Conservation (phyloP, 345 rosid genomes). For the Reutealis trisperma region DNA sequence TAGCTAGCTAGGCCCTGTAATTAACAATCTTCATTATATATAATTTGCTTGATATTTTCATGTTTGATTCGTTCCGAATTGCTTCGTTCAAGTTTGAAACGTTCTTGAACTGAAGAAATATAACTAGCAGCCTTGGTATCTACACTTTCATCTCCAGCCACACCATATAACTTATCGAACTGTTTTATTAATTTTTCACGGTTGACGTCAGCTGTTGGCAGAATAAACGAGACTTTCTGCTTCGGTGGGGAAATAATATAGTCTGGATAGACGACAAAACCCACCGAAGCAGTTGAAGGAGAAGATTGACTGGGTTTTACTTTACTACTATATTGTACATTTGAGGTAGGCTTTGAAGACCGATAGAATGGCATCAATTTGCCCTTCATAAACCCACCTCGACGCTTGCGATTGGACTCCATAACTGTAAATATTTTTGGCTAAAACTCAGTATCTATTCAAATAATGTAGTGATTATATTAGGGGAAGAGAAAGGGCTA, state of each 20-base stretch:
- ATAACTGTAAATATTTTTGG: neutral
- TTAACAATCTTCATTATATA: no score
- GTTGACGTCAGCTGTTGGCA: conserved; percentile 23
- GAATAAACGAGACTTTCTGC: conserved; percentile 42
- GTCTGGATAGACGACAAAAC: conserved; percentile 33
- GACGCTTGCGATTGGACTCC: conserved; percentile 50
- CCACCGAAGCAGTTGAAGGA: conserved; percentile 24
- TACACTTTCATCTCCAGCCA: conserved; percentile 40
- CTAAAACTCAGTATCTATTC: no score
- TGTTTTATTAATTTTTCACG: conserved; percentile 29
- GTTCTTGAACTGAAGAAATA: conserved; percentile 56
- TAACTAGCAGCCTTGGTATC: conserved; percentile 51
- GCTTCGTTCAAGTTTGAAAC: conserved; percentile 54
- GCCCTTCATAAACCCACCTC: conserved; percentile 59
- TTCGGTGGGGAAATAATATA: conserved; percentile 36
- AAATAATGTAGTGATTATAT: conserved; percentile 13
- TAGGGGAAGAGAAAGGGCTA: conserved; percentile 2
- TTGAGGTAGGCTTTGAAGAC: conserved; percentile 34
- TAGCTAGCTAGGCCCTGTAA: no score
- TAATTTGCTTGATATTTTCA: conserved; percentile 5
- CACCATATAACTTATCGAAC: conserved; percentile 33
- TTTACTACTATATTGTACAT: conserved; percentile 31
- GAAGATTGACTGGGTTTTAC: conserved; percentile 30
- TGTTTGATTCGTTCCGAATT: conserved; percentile 28
- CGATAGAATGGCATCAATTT: conserved; percentile 46